Percentiles rank a stretch among this genome's conserved stretches.
phyloP scores from a whole-genome alignment of 139 green algal species.

The Tetradesmus obliquus region DNA sequence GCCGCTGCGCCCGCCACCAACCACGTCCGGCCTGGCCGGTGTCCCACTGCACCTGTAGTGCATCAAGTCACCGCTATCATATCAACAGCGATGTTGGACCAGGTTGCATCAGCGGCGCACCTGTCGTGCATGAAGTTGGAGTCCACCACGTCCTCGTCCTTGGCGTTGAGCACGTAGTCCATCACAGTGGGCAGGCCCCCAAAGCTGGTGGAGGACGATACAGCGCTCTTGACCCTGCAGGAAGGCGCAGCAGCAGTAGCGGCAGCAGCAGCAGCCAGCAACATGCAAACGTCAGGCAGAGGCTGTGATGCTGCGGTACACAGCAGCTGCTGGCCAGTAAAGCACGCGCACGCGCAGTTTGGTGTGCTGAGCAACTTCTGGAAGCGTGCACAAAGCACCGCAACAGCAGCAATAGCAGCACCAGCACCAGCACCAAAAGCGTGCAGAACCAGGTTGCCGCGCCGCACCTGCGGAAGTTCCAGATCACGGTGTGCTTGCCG shows the following conservation, averaged over 20 bases:
- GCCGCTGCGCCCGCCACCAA: no score
- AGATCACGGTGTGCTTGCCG: slow-evolving; percentile 85
- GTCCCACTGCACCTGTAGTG: no score
- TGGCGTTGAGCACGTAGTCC: slow-evolving; percentile 85
- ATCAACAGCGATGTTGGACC: neutral
- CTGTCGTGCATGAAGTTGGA: slow-evolving; percentile 83
- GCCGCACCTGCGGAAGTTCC: slow-evolving; percentile 78
- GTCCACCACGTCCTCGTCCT: slow-evolving; percentile 86
- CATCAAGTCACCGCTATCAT: no score
- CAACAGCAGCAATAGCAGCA: neutral
- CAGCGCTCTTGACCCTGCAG: slow-evolving; percentile 63
- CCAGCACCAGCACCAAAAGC: neutral
- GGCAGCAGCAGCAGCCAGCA: neutral
- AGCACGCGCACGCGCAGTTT: no score
- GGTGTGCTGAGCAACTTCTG: neutral
- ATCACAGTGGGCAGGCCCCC: slow-evolving; percentile 86
- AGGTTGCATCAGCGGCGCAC: slow-evolving; percentile 42
- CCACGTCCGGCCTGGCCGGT: no score
- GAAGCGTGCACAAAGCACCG: neutral
- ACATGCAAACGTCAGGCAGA: neutral
- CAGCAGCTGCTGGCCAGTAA: neutral
- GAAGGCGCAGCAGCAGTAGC: neutral
- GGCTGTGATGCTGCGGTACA: neutral
- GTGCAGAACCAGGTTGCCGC: neutral
- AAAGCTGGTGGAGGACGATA: slow-evolving; percentile 62